Evolutionary conservation across 2,329 filamentous ascomycete species (phyloP).

Genomic region (Apiospora marii): DNA sequence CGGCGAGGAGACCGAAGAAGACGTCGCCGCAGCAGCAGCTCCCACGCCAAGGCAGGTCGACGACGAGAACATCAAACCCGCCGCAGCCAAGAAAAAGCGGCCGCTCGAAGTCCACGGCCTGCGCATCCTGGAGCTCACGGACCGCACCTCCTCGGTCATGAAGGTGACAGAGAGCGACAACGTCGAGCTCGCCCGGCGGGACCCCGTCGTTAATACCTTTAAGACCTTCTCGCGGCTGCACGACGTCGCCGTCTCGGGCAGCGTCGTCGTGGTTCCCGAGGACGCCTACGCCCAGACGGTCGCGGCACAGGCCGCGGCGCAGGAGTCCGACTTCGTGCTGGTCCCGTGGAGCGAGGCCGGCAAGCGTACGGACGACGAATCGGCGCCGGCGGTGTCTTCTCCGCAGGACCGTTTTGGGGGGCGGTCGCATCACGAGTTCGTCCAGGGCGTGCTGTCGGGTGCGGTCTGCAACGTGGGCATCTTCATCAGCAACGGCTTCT

Average conservation of each 20-base stretch:
- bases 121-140: slow-evolving; percentile 86
- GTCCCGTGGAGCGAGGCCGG: slow-evolving; percentile 89
- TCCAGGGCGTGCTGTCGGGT: slow-evolving; percentile 70
- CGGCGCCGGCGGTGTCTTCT: slow-evolving; percentile 48
- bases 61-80: slow-evolving; percentile 35
- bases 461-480: slow-evolving; percentile 76
- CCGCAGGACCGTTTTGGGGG: slow-evolving; percentile 67
- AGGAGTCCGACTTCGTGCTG: slow-evolving; percentile 76
- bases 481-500: slow-evolving; percentile 73
- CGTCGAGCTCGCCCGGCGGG: slow-evolving; percentile 74
- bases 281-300: slow-evolving; percentile 82
- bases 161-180: slow-evolving; percentile 82
- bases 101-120: slow-evolving; percentile 81
- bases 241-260: slow-evolving; percentile 82
- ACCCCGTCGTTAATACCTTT: slow-evolving; percentile 92
- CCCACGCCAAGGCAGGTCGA: slow-evolving; percentile 25
- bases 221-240: slow-evolving; percentile 86
- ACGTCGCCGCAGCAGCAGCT: slow-evolving; percentile 30
- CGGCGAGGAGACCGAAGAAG: slow-evolving; percentile 55
- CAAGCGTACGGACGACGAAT: slow-evolving; percentile 63
- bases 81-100: slow-evolving; percentile 44
- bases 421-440: slow-evolving; percentile 74
- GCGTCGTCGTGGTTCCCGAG: slow-evolving; percentile 81
- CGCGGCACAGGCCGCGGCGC: slow-evolving; percentile 72
- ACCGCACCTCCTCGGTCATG: slow-evolving; percentile 96